Evolutionary conservation across 2,329 filamentous ascomycete genomes (phyloP).

Genomic region (Botrytis squamosa): DNA sequence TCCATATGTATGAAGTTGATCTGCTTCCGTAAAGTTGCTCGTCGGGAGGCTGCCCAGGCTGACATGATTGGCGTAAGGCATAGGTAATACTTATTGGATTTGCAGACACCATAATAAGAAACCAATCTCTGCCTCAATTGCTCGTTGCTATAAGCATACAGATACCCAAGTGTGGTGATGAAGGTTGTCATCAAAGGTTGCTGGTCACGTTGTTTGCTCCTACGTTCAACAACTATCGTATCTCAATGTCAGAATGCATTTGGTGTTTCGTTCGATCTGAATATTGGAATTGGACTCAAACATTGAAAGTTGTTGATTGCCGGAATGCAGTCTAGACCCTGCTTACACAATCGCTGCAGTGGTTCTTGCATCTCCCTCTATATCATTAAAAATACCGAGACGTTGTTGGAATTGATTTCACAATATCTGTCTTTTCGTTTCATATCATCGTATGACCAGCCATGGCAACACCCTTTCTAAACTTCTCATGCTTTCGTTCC

Average conservation of each 20-base stretch:
- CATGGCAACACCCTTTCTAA: background rate
- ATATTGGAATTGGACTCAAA: background rate
- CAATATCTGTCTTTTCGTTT: background rate
- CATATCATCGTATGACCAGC: background rate
- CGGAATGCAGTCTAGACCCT: background rate
- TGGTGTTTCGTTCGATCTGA: background rate
- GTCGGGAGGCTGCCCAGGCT: background rate
- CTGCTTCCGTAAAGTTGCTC: background rate
- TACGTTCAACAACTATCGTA: background rate
- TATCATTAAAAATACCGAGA: background rate
- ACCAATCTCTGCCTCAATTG: background rate
- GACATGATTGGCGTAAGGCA: background rate
- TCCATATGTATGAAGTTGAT: background rate
- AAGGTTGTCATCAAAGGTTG: background rate
- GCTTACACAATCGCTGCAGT: background rate
- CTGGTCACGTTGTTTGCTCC: background rate
- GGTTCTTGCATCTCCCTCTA: background rate
- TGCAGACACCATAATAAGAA: background rate
- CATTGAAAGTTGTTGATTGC: background rate
- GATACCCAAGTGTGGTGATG: background rate
- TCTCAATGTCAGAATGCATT: background rate
- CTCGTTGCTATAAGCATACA: background rate
- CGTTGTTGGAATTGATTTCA: too few species aligned
- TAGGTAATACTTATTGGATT: background rate
- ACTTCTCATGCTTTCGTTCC: background rate